Evolutionary conservation across 1,284 basidiomycete genomes (phyloP).

Genomic region (Melampsora larici-populina): DNA sequence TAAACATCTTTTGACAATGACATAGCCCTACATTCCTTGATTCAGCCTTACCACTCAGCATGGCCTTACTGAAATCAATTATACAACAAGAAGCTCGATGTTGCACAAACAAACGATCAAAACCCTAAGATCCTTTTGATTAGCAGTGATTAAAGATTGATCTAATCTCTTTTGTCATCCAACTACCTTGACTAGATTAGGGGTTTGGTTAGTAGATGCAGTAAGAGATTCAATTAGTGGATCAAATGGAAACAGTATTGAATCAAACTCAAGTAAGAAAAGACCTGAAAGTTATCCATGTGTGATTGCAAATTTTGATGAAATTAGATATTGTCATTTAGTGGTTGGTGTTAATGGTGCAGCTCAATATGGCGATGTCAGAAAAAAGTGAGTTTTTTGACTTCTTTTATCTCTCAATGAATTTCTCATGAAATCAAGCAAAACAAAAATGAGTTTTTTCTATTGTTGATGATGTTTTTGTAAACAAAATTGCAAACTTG

Average conservation of each 20-base stretch:
- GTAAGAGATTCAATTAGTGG: constrained; percentile 74
- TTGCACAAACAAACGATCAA: constrained; percentile 79
- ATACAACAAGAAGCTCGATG: constrained; percentile 85
- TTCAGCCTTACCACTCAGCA: constrained; percentile 75
- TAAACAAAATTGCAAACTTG: constrained; percentile 74
- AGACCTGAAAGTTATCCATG: constrained; percentile 74
- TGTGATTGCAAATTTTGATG: constrained; percentile 85
- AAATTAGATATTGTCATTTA: constrained; percentile 71
- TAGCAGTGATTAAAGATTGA: constrained; percentile 85
- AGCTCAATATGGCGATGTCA: constrained; percentile 79
- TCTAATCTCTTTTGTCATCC: constrained; percentile 91
- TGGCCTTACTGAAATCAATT: constrained; percentile 86
- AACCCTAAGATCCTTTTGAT: constrained; percentile 77
- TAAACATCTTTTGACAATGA: neutral
- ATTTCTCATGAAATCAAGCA: too few relatives aligned
- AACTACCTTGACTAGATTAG: constrained; percentile 77
- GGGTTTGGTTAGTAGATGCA: constrained; percentile 90
- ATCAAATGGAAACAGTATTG: constrained; percentile 55
- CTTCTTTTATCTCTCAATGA: neutral
- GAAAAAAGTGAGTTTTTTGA: constrained; percentile 63
- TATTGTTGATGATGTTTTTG: too few relatives aligned
- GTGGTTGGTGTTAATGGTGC: constrained; percentile 90
- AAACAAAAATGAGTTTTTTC: too few relatives aligned
- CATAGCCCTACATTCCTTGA: constrained; percentile 67
- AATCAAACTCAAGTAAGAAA: constrained; percentile 50